Percentiles rank a stretch among this genome's conserved stretches.
These are phyloP conservation scores for Ambrosiella cleistominuta DNA, from an alignment of 2,329 filamentous ascomycete species.

Conservation along the genomic window DNA sequence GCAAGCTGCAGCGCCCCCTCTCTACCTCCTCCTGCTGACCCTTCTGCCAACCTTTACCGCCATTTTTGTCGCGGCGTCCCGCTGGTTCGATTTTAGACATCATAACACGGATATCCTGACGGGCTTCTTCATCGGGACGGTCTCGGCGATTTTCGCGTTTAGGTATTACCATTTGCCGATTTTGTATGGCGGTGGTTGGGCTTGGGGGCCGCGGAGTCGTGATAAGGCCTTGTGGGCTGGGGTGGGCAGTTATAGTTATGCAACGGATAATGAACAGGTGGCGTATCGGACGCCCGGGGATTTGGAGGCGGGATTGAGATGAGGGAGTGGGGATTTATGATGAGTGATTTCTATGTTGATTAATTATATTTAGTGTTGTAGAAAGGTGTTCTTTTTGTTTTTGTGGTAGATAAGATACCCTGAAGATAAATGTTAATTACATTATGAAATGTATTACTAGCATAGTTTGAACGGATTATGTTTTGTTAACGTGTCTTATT, in stretches of 20 bases:
- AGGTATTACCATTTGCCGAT: slow-evolving; percentile 51
- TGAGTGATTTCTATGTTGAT: background rate
- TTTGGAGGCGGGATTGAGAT: slow-evolving; percentile 7
- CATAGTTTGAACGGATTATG: background rate
- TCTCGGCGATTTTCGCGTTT: slow-evolving; percentile 58
- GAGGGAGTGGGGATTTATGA: background rate
- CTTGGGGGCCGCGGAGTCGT: slow-evolving; percentile 62
- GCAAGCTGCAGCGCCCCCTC: slow-evolving; percentile 64
- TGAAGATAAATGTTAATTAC: background rate
- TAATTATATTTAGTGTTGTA: background rate
- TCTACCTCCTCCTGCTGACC: slow-evolving; percentile 56
- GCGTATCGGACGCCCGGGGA: slow-evolving; percentile 6
- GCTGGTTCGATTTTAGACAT: slow-evolving; percentile 78
- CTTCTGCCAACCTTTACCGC: slow-evolving; percentile 56
- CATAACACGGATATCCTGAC: slow-evolving; percentile 85
- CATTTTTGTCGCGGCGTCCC: slow-evolving; percentile 67
- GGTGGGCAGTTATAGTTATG: slow-evolving; percentile 42
- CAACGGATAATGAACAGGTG: slow-evolving; percentile 23
- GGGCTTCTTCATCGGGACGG: slow-evolving; percentile 61
- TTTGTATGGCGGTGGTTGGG: slow-evolving; percentile 64
- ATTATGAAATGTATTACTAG: background rate
- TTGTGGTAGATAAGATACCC: background rate
- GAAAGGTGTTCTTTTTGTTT: background rate
- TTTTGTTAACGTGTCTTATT: no score
- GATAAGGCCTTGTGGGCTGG: slow-evolving; percentile 66